These are phyloP conservation scores for Punctularia strigosozonata DNA, from an alignment of 768 basidiomycete genomes.

Conservation along the genomic window DNA sequence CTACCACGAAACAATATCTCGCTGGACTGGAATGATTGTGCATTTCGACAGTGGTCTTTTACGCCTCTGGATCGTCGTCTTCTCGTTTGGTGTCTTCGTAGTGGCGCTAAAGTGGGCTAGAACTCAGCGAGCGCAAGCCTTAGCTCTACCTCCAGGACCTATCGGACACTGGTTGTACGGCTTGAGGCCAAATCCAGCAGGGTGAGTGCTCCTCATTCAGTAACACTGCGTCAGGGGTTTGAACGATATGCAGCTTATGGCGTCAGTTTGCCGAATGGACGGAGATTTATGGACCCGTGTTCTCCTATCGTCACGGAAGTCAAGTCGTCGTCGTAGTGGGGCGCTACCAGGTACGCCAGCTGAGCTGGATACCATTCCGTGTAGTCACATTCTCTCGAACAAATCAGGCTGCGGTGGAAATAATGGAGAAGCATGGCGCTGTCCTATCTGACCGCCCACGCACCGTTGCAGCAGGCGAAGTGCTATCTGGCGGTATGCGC, in stretches of 20 bases:
- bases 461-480: slow-evolving; percentile 20
- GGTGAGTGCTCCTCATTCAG: background rate
- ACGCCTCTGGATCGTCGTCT: too few relatives aligned
- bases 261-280: slow-evolving; percentile 35
- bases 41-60: too few relatives aligned
- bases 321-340: slow-evolving; percentile 33
- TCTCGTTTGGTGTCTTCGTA: too few relatives aligned
- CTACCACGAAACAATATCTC: too few relatives aligned
- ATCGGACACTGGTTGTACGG: slow-evolving; percentile 5
- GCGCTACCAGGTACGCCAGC: slow-evolving; percentile 19
- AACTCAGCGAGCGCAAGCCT: too few relatives aligned
- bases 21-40: too few relatives aligned
- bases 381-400: background rate
- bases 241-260: background rate
- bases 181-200: background rate
- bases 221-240: background rate
- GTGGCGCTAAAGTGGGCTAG: too few relatives aligned
- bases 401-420: slow-evolving; percentile 23
- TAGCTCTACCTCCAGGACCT: slow-evolving; percentile 7
- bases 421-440: slow-evolving; percentile 27
- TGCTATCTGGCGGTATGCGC: slow-evolving; percentile 22
- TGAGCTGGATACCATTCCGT: background rate
- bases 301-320: slow-evolving; percentile 40
- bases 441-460: slow-evolving; percentile 23
- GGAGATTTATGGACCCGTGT: slow-evolving; percentile 48